A percentile compares a stretch with the other conserved stretches of the same genome.
Evolutionary conservation across 2,329 filamentous ascomycete genomes (phyloP).

Genomic region (Phialemonium atrogriseum): DNA sequence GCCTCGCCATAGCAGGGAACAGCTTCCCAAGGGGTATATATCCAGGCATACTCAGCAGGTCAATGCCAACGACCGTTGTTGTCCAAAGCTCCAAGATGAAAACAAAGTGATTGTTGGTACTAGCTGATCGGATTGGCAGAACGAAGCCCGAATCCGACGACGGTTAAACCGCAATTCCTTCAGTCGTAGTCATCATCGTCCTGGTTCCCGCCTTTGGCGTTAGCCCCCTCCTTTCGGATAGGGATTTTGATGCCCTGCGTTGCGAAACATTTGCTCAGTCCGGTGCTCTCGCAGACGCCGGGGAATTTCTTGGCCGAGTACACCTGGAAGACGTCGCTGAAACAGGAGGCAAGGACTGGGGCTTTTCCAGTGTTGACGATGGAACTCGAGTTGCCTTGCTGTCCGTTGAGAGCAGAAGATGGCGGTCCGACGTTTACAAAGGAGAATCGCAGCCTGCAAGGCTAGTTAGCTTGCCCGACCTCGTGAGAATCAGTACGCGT

Average conservation of each 20-base stretch:
- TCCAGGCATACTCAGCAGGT: no score
- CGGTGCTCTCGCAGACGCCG: slow-evolving; percentile 89
- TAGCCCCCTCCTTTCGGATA: slow-evolving; percentile 73
- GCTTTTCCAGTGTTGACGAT: slow-evolving; percentile 67
- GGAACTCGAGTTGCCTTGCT: slow-evolving; percentile 28
- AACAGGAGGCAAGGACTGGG: slow-evolving; percentile 75
- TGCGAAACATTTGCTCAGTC: slow-evolving; percentile 86
- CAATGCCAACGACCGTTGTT: no score
- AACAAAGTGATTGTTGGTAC: slow-evolving; percentile 1
- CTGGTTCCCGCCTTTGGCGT: slow-evolving; percentile 37
- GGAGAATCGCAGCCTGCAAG: slow-evolving; percentile 51
- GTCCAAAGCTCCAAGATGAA: no score
- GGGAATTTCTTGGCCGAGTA: slow-evolving; percentile 98
- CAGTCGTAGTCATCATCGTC: slow-evolving; percentile 48
- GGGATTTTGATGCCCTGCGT: slow-evolving; percentile 94
- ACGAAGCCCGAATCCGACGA: no score
- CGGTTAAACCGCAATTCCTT: slow-evolving; percentile 13
- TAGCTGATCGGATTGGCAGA: no score
- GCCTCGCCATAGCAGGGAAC: no score
- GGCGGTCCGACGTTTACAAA: slow-evolving; percentile 76
- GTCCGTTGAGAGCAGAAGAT: slow-evolving; percentile 23
- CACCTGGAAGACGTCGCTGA: slow-evolving; percentile 85
- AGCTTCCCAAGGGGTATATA: no score
- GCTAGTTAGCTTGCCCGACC: slow-evolving; percentile 3
- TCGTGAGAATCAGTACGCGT: slow-evolving; percentile 1